Evolutionary conservation across 371 early-diverging fungal species (phyloP).

Genomic region (Nematocida sp.): DNA sequence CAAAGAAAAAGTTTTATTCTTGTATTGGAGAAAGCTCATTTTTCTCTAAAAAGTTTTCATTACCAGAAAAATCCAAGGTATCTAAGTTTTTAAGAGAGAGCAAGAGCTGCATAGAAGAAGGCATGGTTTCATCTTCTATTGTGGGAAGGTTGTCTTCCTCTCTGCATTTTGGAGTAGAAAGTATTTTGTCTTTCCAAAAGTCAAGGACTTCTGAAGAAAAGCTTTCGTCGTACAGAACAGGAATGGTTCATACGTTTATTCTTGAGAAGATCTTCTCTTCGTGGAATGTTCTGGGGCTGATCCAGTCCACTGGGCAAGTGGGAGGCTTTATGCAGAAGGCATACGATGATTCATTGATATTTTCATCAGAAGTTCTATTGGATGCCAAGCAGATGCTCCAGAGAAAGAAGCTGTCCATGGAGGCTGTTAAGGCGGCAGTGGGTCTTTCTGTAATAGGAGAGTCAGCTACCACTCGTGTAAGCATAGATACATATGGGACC

Average conservation of each 20-base stretch:
- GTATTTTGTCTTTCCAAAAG: conserved; percentile 14
- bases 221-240: not conserved
- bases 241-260: conserved; percentile 16
- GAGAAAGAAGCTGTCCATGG: not conserved
- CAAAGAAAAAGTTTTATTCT: not conserved
- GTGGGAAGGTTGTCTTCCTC: too few species aligned
- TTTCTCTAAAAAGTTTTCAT: too few species aligned
- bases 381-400: not conserved
- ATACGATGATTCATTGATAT: conserved; percentile 7
- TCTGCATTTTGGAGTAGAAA: conserved; percentile 38
- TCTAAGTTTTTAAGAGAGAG: too few species aligned
- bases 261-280: conserved; percentile 5
- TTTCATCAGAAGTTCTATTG: conserved; percentile 20
- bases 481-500: conserved; percentile 5
- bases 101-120: too few species aligned
- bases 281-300: conserved; percentile 29
- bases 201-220: not conserved
- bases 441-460: conserved; percentile 6
- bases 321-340: conserved; percentile 20
- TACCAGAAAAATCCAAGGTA: too few species aligned
- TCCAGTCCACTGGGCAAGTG: conserved; percentile 23
- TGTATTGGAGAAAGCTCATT: too few species aligned
- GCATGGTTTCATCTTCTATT: too few species aligned
- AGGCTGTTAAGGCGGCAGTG: not conserved
- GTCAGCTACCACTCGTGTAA: conserved; percentile 16